Evolutionary conservation across 2,329 filamentous ascomycete species (phyloP).

Genomic region (Aureobasidium uvarum): DNA sequence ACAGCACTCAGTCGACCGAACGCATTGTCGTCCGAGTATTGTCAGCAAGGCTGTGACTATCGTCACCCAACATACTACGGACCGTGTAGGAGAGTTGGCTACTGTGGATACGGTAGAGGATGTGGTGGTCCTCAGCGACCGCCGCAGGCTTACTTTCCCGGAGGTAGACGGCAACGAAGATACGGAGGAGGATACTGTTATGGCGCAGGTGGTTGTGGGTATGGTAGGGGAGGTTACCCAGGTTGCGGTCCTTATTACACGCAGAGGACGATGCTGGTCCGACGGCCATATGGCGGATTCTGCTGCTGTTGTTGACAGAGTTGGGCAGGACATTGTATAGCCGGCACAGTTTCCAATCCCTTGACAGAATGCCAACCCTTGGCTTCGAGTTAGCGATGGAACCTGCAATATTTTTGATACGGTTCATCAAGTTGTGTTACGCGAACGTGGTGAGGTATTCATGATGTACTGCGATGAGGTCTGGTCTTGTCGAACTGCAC

Average conservation of each 20-base stretch:
- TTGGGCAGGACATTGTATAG: background rate
- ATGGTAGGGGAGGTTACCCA: constrained; percentile 15
- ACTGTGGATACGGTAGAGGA: background rate
- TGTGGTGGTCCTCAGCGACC: background rate
- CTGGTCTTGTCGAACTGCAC: background rate
- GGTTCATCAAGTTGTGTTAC: constrained; percentile 3
- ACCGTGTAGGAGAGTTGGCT: background rate
- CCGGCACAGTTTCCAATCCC: background rate
- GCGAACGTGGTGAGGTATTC: background rate
- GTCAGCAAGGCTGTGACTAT: constrained; percentile 21
- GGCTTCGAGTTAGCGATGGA: background rate
- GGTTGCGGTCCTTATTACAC: background rate
- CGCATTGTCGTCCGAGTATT: background rate
- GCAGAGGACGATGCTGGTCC: background rate
- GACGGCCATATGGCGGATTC: background rate
- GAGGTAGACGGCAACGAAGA: background rate
- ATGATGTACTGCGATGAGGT: background rate
- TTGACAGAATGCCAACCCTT: background rate
- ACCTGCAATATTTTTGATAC: constrained; percentile 1
- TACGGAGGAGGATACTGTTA: constrained; percentile 15
- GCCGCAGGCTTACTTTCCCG: constrained; percentile 12
- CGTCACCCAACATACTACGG: constrained; percentile 3
- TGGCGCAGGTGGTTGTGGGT: constrained; percentile 6
- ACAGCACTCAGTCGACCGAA: background rate
- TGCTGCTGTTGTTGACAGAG: constrained; percentile 11